phyloP scores from a whole-genome alignment of 768 basidiomycete genomes.

The Rubroboletus satanas region DNA sequence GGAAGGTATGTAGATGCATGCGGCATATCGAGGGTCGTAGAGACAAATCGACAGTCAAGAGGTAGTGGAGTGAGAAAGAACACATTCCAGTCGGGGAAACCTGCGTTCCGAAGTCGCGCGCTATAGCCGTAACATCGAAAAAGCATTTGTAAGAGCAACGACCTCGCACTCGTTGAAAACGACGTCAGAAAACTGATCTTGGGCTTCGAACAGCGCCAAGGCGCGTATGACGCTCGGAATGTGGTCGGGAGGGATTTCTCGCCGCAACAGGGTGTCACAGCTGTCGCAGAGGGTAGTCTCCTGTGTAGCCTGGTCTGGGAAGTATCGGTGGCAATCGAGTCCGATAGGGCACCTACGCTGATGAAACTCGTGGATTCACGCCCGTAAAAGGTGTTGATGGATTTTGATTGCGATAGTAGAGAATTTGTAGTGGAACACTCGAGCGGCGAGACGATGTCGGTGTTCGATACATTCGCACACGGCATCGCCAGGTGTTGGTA shows the following conservation, averaged over 20 bases:
- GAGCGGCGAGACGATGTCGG: background rate
- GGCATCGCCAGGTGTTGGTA: background rate
- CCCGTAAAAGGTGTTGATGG: background rate
- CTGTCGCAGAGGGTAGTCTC: slow-evolving; percentile 12
- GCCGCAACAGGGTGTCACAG: slow-evolving; percentile 11
- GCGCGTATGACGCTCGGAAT: slow-evolving; percentile 24
- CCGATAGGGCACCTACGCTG: slow-evolving; percentile 6
- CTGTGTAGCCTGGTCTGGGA: slow-evolving; percentile 2
- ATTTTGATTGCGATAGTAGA: background rate
- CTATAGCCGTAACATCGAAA: slow-evolving; percentile 22
- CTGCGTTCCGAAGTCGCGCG: background rate
- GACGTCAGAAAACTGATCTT: slow-evolving; percentile 3
- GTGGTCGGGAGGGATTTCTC: slow-evolving; percentile 17
- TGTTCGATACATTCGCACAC: background rate
- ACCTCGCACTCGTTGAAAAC: slow-evolving; percentile 15
- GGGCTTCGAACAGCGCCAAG: slow-evolving; percentile 14
- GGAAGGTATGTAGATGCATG: background rate
- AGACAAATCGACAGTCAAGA: background rate
- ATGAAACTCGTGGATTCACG: slow-evolving; percentile 2
- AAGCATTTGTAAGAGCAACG: slow-evolving; percentile 14
- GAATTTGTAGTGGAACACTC: background rate
- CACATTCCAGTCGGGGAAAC: background rate
- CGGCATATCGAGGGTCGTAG: slow-evolving; percentile 1
- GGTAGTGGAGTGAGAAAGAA: background rate
- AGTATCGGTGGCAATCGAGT: background rate